phyloP scores from a whole-genome alignment of 768 basidiomycete genomes.

The Leucosporidium scottii region DNA sequence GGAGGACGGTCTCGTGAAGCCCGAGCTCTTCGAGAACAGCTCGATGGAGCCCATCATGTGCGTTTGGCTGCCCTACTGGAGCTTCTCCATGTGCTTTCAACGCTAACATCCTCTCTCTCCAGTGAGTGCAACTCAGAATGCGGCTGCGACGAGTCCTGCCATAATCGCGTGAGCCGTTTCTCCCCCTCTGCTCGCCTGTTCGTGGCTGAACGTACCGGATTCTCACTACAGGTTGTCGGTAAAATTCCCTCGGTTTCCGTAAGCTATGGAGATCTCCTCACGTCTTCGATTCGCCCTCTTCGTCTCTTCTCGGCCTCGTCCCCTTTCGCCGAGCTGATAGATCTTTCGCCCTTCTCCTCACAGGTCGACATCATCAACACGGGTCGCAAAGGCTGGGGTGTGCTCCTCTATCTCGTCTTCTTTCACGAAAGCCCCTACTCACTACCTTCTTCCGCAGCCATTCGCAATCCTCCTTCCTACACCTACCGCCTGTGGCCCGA shows the following conservation, averaged over 20 bases:
- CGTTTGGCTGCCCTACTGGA: too few relatives aligned
- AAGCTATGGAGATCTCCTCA: background rate
- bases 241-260: background rate
- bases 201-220: background rate
- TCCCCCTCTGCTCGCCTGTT: too few relatives aligned
- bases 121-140: conserved; percentile 31
- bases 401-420: background rate
- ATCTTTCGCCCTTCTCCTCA: too few relatives aligned
- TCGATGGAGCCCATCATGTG: conserved; percentile 17
- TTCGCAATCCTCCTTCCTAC: background rate
- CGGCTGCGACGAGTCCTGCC: conserved; percentile 16
- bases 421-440: too few relatives aligned
- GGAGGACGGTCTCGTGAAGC: background rate
- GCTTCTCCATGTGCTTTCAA: too few relatives aligned
- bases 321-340: too few relatives aligned
- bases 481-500: too few relatives aligned
- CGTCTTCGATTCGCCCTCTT: too few relatives aligned
- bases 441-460: background rate
- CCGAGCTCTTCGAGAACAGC: accelerated
- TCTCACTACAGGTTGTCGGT: conserved; percentile 8
- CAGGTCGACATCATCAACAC: conserved; percentile 17
- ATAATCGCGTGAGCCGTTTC: conserved; percentile 2
- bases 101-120: too few relatives aligned
- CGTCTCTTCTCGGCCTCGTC: too few relatives aligned
- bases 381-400: conserved; percentile 13